These are phyloP conservation scores for Cytospora piceicola DNA, from an alignment of 2,329 filamentous ascomycete species.

Conservation along the genomic window DNA sequence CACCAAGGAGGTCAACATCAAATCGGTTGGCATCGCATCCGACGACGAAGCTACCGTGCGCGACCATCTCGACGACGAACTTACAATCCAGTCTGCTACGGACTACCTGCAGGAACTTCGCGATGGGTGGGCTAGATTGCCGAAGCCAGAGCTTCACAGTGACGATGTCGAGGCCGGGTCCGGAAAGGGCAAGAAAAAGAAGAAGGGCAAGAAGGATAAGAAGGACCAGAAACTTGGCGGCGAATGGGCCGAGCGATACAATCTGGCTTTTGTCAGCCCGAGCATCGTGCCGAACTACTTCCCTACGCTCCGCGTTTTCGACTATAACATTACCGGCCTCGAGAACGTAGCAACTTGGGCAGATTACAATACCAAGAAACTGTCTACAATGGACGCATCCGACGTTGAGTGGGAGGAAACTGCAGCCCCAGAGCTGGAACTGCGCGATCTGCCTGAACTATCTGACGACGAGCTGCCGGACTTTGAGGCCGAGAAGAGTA, in stretches of 20 bases:
- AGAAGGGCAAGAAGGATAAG: conserved; percentile 42
- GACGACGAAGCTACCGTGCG: conserved; percentile 37
- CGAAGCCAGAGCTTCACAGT: conserved; percentile 49
- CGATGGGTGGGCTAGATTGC: conserved; percentile 76
- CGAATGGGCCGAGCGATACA: conserved; percentile 81
- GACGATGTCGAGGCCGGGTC: conserved; percentile 31
- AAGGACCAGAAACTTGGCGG: conserved; percentile 68
- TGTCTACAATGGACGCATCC: conserved; percentile 15
- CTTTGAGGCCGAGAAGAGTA: conserved; percentile 38
- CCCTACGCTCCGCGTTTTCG: conserved; percentile 84
- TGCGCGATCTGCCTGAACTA: conserved; percentile 34
- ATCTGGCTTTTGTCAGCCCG: conserved; percentile 77
- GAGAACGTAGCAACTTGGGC: conserved; percentile 58
- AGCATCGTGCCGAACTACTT: conserved; percentile 94
- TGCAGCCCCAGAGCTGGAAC: conserved; percentile 31
- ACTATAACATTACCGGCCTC: conserved; percentile 87
- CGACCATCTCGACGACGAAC: conserved; percentile 51
- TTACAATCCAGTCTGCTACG: conserved; percentile 68
- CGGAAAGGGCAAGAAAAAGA: conserved; percentile 41
- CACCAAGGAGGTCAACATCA: conserved; percentile 72
- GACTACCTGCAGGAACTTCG: conserved; percentile 82
- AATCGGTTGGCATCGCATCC: conserved; percentile 42
- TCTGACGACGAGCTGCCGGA: conserved; percentile 28
- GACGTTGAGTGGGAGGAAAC: background rate
- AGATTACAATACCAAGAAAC: conserved; percentile 37